Evolutionary conservation across 495 filamentous ascomycete genomes (phyloP).

Genomic region (Bryoglossum gracile): DNA sequence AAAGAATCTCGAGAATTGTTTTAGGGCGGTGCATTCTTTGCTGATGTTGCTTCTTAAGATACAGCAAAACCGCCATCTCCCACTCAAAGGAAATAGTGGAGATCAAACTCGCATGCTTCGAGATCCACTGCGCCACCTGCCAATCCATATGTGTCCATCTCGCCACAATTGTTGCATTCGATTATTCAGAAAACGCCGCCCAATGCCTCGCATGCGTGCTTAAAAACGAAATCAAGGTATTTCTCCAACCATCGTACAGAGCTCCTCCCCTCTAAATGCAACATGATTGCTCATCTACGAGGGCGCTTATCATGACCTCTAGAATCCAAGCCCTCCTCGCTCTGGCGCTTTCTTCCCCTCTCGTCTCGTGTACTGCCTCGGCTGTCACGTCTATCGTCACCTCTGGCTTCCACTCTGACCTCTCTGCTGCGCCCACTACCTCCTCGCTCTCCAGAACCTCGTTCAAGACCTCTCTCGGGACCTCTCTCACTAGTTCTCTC

Average conservation of each 20-base stretch:
- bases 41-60: no score
- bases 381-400: conserved; percentile 16
- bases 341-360: conserved; percentile 29
- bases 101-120: no score
- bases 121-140: no score
- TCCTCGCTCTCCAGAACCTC: background rate
- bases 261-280: background rate
- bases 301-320: conserved; percentile 26
- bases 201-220: conserved; percentile 7
- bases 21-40: no score
- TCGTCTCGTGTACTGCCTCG: conserved; percentile 19
- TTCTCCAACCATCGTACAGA: conserved; percentile 16
- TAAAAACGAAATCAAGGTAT: background rate
- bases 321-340: conserved; percentile 28
- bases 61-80: no score
- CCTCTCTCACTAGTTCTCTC: conserved; percentile 5
- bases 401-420: conserved; percentile 9
- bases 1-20: no score
- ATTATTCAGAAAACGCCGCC: conserved; percentile 10
- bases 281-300: conserved; percentile 4
- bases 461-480: conserved; percentile 6
- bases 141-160: no score
- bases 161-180: no score
- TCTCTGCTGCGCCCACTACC: conserved; percentile 13
- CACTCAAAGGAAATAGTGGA: no score